These are phyloP conservation scores for Dactylorhiza incarnata DNA, from an alignment of 106 monocot genomes.

Conservation along the genomic window DNA sequence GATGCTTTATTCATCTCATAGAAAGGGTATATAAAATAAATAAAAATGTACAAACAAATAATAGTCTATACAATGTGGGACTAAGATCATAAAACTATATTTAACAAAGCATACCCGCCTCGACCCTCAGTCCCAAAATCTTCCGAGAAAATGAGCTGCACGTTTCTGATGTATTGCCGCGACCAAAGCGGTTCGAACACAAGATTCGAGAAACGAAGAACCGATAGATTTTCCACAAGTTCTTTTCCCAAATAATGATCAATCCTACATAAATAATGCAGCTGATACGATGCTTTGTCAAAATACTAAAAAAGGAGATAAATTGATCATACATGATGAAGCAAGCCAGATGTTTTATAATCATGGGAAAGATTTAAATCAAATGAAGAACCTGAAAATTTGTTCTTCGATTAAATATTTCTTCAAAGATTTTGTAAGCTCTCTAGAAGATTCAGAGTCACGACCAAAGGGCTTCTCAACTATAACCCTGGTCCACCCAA, in stretches of 20 bases:
- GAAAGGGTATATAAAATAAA: too few relatives aligned
- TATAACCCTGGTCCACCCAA: constrained; percentile 80
- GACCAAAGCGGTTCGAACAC: constrained; percentile 83
- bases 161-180: constrained; percentile 74
- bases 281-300: neutral
- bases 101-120: constrained; percentile 56
- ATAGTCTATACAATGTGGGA: too few relatives aligned
- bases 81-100: neutral
- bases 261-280: constrained; percentile 39
- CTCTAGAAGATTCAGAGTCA: constrained; percentile 64
- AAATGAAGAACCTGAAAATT: constrained; percentile 58
- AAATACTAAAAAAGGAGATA: neutral
- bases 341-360: neutral
- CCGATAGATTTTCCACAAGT: constrained; percentile 85
- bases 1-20: too few relatives aligned
- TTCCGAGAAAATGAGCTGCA: constrained; percentile 84
- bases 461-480: constrained; percentile 90
- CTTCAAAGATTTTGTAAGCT: constrained; percentile 55
- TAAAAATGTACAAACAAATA: too few relatives aligned
- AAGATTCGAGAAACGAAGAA: constrained; percentile 88
- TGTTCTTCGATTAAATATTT: constrained; percentile 66
- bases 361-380: neutral
- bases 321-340: neutral
- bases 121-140: constrained; percentile 88
- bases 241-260: constrained; percentile 93